Evolutionary conservation across 1,139 yeast genomes (phyloP).

Genomic region (Barnettozyma hawaiiensis): DNA sequence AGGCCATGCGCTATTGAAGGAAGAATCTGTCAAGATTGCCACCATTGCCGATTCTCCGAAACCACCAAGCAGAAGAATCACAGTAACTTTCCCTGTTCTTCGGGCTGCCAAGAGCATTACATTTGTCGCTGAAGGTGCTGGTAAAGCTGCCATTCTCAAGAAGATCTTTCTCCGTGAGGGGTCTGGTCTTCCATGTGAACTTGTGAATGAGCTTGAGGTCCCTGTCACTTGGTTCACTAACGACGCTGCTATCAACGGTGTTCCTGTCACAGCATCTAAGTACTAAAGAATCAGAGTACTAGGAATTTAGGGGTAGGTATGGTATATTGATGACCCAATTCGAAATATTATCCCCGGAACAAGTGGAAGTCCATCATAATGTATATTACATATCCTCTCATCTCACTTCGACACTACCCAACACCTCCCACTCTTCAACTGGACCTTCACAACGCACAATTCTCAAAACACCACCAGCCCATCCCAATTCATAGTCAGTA

Average conservation of each 20-base stretch:
- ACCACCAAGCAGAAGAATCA: conserved; percentile 86
- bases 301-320: too few relatives aligned
- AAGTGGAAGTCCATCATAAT: too few relatives aligned
- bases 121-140: conserved; percentile 86
- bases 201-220: conserved; percentile 49
- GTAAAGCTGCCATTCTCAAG: conserved; percentile 69
- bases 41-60: conserved; percentile 92
- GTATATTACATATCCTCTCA: too few relatives aligned
- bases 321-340: too few relatives aligned
- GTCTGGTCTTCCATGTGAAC: conserved; percentile 59
- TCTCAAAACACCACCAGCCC: conserved; percentile 67
- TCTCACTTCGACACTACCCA: conserved; percentile 50
- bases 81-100: conserved; percentile 88
- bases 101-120: conserved; percentile 65
- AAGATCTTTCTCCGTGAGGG: conserved; percentile 57
- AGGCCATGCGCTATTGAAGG: conserved; percentile 71
- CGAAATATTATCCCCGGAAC: too few relatives aligned
- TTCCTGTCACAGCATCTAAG: conserved; percentile 44
- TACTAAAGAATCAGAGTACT: conserved; percentile 29
- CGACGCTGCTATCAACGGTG: conserved; percentile 64
- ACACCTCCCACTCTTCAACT: conserved; percentile 61
- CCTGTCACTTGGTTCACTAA: conserved; percentile 79
- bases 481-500: conserved; percentile 38
- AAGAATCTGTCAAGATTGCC: conserved; percentile 80
- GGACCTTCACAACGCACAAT: conserved; percentile 74